Evolutionary conservation across 2,329 filamentous ascomycete genomes (phyloP).

Genomic region (Myrmaecium sp.): DNA sequence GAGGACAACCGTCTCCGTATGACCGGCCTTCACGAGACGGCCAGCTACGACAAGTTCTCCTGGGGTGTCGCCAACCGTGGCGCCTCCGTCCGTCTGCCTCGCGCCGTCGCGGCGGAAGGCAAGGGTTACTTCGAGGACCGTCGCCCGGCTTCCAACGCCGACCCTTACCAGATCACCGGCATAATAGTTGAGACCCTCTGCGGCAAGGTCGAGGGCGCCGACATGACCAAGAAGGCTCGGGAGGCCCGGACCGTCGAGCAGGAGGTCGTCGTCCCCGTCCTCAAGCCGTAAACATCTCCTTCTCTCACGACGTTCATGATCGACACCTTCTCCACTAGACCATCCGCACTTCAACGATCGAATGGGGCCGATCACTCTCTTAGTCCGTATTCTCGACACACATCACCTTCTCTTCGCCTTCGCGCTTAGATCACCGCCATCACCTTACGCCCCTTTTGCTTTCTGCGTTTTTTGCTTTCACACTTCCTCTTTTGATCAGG

Average conservation of each 20-base stretch:
- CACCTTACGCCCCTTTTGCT: too few species aligned
- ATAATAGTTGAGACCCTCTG: conserved; percentile 58
- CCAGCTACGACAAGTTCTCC: conserved; percentile 79
- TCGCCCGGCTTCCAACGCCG: conserved; percentile 59
- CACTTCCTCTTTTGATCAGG: too few species aligned
- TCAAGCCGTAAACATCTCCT: conserved; percentile 12
- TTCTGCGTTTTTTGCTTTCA: too few species aligned
- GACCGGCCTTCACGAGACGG: conserved; percentile 88
- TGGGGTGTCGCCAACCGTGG: conserved; percentile 95
- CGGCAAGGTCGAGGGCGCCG: conserved; percentile 32
- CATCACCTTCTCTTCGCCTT: too few species aligned
- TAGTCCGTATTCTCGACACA: too few species aligned
- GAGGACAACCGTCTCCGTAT: conserved; percentile 92
- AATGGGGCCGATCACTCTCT: too few species aligned
- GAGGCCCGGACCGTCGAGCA: conserved; percentile 16
- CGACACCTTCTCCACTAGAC: background rate
- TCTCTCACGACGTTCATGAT: background rate
- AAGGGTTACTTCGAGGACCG: conserved; percentile 81
- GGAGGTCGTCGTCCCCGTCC: conserved; percentile 16
- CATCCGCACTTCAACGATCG: too few species aligned
- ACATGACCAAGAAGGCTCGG: conserved; percentile 25
- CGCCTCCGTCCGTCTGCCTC: conserved; percentile 81
- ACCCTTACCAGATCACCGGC: conserved; percentile 71
- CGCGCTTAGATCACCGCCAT: too few species aligned
- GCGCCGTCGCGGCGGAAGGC: conserved; percentile 68